These are phyloP conservation scores for Metarhizium guizhouense DNA, from an alignment of 2,329 filamentous ascomycete genomes.

Conservation along the genomic window DNA sequence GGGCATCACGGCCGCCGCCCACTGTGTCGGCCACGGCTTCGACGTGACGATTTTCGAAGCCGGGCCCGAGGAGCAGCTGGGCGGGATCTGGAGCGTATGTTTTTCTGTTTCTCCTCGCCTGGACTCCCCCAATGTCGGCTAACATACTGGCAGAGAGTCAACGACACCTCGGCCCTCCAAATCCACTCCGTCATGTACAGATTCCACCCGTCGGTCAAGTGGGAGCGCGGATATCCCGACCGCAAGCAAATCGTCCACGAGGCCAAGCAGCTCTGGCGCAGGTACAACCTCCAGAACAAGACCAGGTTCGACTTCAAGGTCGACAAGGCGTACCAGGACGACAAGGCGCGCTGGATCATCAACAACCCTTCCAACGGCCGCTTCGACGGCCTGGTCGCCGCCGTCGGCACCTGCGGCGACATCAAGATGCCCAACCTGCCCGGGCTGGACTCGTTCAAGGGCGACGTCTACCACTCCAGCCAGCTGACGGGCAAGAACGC, in stretches of 20 bases:
- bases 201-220: constrained; percentile 73
- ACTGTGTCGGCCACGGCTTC: constrained; percentile 79
- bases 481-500: constrained; percentile 62
- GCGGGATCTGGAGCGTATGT: constrained; percentile 72
- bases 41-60: constrained; percentile 74
- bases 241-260: constrained; percentile 67
- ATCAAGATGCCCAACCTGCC: constrained; percentile 63
- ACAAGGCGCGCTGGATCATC: constrained; percentile 65
- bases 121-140: background rate
- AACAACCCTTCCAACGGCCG: constrained; percentile 61
- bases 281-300: constrained; percentile 60
- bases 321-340: constrained; percentile 59
- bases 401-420: constrained; percentile 73
- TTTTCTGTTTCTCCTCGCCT: background rate
- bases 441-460: constrained; percentile 64
- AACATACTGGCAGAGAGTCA: constrained; percentile 50
- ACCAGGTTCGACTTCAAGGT: constrained; percentile 67
- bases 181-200: constrained; percentile 84
- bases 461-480: constrained; percentile 66
- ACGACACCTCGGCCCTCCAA: constrained; percentile 73
- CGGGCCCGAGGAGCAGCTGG: constrained; percentile 54
- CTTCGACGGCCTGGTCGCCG: constrained; percentile 73
- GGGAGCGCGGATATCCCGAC: constrained; percentile 67
- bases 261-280: constrained; percentile 63
- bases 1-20: constrained; percentile 68